Percentiles rank a stretch among this genome's conserved stretches.
Evolutionary conservation across 108 stramenopile genomes (phyloP).

Genomic region (Fragilaria radians): DNA sequence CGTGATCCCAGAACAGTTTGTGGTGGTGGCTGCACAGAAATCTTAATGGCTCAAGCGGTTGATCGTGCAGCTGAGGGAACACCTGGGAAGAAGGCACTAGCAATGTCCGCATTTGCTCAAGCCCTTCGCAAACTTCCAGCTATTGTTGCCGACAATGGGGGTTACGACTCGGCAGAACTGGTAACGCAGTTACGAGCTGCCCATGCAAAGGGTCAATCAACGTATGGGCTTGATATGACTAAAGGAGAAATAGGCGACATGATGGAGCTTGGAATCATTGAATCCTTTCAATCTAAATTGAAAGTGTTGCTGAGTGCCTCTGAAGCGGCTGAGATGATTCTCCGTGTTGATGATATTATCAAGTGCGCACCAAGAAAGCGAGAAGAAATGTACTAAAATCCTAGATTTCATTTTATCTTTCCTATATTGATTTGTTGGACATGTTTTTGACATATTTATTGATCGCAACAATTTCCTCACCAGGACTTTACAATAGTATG

Average conservation of each 20-base stretch:
- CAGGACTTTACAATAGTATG: no score
- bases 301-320: constrained; percentile 94
- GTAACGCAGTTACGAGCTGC: constrained; percentile 93
- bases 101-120: constrained; percentile 96
- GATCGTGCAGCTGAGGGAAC: constrained; percentile 83
- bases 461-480: no score
- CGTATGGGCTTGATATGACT: constrained; percentile 93
- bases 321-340: constrained; percentile 99
- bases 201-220: constrained; percentile 78
- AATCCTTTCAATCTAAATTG: constrained; percentile 93
- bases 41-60: constrained; percentile 88
- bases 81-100: constrained; percentile 95
- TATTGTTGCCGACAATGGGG: constrained; percentile 99
- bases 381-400: constrained; percentile 50
- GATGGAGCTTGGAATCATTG: constrained; percentile 92
- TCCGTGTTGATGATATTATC: constrained; percentile 99
- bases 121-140: constrained; percentile 94
- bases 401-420: background rate
- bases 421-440: no score
- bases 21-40: constrained; percentile 97
- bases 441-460: no score
- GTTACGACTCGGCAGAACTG: constrained; percentile 95
- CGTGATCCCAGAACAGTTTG: constrained; percentile 92
- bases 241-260: constrained; percentile 93
- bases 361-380: constrained; percentile 94